These are phyloP conservation scores for Perkinsus marinus DNA, from an alignment of 169 alveolate species.

Conservation along the genomic window DNA sequence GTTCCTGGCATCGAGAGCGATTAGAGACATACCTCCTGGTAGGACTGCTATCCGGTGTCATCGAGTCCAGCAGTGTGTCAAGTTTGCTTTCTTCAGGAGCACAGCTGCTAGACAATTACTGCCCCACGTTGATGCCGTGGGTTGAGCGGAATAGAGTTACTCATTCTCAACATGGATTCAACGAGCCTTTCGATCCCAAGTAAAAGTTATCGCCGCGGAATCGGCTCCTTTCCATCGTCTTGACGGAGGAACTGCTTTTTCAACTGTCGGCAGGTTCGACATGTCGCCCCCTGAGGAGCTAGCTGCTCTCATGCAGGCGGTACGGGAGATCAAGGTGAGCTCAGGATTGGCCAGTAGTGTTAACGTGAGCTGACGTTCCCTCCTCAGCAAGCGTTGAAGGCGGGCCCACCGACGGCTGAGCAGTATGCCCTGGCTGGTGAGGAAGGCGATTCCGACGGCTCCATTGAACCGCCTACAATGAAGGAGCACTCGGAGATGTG, in stretches of 20 bases:
- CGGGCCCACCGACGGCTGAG: not conserved
- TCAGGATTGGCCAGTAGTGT: not conserved
- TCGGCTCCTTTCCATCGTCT: no score
- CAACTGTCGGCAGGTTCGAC: not conserved
- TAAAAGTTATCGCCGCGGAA: no score
- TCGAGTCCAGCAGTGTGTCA: not conserved
- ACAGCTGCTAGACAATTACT: not conserved
- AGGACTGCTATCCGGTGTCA: not conserved
- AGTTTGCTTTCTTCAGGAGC: not conserved
- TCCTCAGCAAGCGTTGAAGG: not conserved
- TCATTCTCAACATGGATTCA: not conserved
- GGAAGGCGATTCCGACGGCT: not conserved
- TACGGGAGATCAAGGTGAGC: not conserved
- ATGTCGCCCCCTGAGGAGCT: not conserved
- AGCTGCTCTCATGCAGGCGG: not conserved
- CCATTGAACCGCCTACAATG: not conserved
- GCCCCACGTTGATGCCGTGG: not conserved
- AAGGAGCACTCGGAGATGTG: not conserved
- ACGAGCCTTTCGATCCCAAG: not conserved
- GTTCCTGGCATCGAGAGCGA: not conserved
- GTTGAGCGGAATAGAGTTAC: not conserved
- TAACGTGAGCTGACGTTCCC: not conserved
- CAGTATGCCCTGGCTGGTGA: not conserved
- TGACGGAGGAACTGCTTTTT: no score
- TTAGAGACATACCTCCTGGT: not conserved